Base-by-base conservation (phyloP, 108 stramenopile species). In the Seminavis robusta region DNA sequence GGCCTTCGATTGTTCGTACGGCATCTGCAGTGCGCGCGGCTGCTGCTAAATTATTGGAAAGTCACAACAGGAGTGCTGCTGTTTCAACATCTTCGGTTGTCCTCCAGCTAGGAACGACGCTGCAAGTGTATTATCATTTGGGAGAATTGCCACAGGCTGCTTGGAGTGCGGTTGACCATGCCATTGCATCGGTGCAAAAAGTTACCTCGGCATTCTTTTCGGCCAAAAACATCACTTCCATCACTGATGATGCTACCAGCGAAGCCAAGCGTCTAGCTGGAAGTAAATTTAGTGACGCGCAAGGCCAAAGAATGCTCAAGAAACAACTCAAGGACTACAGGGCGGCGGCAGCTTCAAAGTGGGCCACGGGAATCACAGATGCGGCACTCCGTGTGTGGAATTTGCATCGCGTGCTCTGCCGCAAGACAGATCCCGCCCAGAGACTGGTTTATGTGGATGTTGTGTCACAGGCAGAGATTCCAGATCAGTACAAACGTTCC, bases 111-210 rank as follows among this genome's bases (percentile, higher is more conserved):
- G 90, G 90, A 28, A 80, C 81, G 1, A 92, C 86, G 16, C 64
- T 92, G 11, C 90, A 92, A 65, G 90, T 92, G 4, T 92, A 92
- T 50, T 92, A 63, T 56, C 86, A 88, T 59, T 47, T 92, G 23
- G 84, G 86, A 4, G 90, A 92, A 61, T 61, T 92, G 13, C 84
- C 84, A 27, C 61, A 77, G 47, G 90, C 90, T 1, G 65, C 84
- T 19, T 92, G 90, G 90, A 76, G 63, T 41, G 86, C 83, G 6
- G 83, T 92, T 1, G 40, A 67, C 23, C 47, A 69, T 40, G 90
- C 83, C 11, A 61, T 88, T 11, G 45, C 38, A 19, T 32, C 64
- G 16, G 75, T 76, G 3, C 82, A 83, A 47, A 80, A 74, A 36
- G 76, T 68, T 1, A 68, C 79, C 23, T 71, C 48, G 49, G 52